Evolutionary conservation across 805 yeast species (phyloP), one percentile per base, ranked within the genome.

Genomic region (Candida nanaspora): DNA sequence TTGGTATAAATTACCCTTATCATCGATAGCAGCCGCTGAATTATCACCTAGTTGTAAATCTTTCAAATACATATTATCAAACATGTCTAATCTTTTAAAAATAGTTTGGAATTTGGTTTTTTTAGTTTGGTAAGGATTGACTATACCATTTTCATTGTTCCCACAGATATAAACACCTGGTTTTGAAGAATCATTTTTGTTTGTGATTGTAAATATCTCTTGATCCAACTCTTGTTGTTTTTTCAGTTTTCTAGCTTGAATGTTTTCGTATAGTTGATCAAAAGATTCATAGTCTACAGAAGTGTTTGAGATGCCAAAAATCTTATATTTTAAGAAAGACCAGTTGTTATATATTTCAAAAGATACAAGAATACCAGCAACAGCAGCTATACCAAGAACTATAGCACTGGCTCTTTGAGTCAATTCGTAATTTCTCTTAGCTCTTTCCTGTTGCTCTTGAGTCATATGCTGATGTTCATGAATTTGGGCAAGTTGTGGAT

Each of bases 111-210:
- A 65, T 37, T 51, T 65, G 37, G 41, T 49, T 43, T 46, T 47
- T 19, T 49, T 49, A 4, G 45, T 27, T 4, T 37, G 15, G 9
- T 35, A 18, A 22, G 55, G 55, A 2, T 35, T 36, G 15, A 69
- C 65, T 23, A 73, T 54, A 11, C 58, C 56, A 33, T 62, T 49
- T 23, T 58, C 41, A 51, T 79, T 77, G 45, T 68, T 70, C 38
- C 89, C 91, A 73, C 86, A 80, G 14, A 74, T 52, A 48, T 79
- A 81, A 8, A 82, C 61, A 8, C 87, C 85, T 0, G 82, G 81
- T 3, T 65, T 66, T 1, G 57, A 46, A 5, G 72, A 61, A 32
- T 59, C 61, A 32, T 66, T 63, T 14, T 61, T 55, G 40, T 65
- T 62, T 2, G 69, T 53, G 1, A 64, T 46, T 1, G 40, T 51